Evolutionary conservation across 805 yeast genomes (phyloP).

Genomic region (Candida qinlingensis): DNA sequence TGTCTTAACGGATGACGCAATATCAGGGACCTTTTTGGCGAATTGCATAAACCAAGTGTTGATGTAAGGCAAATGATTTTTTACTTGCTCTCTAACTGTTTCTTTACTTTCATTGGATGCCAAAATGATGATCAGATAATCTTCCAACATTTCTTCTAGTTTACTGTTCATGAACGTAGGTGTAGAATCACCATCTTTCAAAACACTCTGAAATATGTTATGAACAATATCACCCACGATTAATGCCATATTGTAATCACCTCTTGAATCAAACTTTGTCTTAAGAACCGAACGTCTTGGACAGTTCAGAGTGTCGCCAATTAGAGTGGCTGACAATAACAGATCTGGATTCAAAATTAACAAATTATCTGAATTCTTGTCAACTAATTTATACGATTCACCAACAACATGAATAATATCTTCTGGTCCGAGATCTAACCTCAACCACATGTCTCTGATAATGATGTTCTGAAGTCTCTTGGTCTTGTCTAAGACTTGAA

Average conservation of each 20-base stretch:
- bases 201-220: conserved; percentile 51
- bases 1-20: conserved; percentile 18
- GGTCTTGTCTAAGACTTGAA: conserved; percentile 43
- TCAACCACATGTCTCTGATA: conserved; percentile 58
- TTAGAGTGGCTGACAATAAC: conserved; percentile 72
- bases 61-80: conserved; percentile 46
- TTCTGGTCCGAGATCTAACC: conserved; percentile 39
- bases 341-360: conserved; percentile 81
- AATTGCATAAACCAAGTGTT: conserved; percentile 47
- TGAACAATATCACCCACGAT: conserved; percentile 84
- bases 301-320: conserved; percentile 74
- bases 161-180: conserved; percentile 25
- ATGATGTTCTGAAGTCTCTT: conserved; percentile 36
- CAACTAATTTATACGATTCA: conserved; percentile 37
- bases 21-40: conserved; percentile 29
- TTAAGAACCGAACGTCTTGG: conserved; percentile 62
- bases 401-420: conserved; percentile 64
- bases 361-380: conserved; percentile 51
- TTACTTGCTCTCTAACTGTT: conserved; percentile 37
- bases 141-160: conserved; percentile 37
- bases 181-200: conserved; percentile 31
- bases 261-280: conserved; percentile 53
- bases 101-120: conserved; percentile 47
- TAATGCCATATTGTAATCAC: conserved; percentile 58
- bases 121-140: conserved; percentile 44